Evolutionary conservation across 441 rosid genomes (phyloP), one percentile per base, ranked within the genome.

Genomic region (Croton setiger): DNA sequence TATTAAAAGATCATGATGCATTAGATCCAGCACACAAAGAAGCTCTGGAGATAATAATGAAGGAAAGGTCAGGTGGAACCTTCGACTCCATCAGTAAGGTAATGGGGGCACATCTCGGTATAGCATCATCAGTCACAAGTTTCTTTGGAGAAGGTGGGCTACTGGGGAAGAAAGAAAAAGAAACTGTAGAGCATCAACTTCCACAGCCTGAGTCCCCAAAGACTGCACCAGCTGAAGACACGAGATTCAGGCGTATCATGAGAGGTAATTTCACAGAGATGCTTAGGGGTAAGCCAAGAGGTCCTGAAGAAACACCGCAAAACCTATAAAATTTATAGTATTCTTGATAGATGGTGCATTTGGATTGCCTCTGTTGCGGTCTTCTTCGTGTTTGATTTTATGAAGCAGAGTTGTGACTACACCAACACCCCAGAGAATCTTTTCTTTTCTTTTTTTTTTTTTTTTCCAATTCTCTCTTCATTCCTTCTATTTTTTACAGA

Each of bases 1-100:
- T 94, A 78, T 64, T 94, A 64, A 90, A 82, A 82, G 99, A 94
- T 78, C 81, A 71, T 3, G 99, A 94, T 54, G 83, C 96, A 66
- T 77, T 94, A 20, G 99, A 94, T 78, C 99, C 99, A 13, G 99
- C 96, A 23, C 96, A 94, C 80, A 94, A 92, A 75, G 99, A 94
- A 79, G 97, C 97, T 17, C 84, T 94, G 21, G 99, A 94, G 84
- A 92, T 94, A 76, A 86, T 88, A 76, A 52, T 90, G 84, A 94
- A 85, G 76, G 99, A 94, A 76, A 84, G 99, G 48, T 88, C 97
- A 3, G 96, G 97, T 48, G 96, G 97, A 63, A 84, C 97, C 23
- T 78, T 90, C 39, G 99, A 92, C 53, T 78, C 92, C 64, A 80
- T 94, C 60, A 83, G 97, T 64, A 91, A 91, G 83, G 99, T 80